phyloP scores from a whole-genome alignment of 176 grass and related monocot genomes.

The Tuctoria greenei region DNA sequence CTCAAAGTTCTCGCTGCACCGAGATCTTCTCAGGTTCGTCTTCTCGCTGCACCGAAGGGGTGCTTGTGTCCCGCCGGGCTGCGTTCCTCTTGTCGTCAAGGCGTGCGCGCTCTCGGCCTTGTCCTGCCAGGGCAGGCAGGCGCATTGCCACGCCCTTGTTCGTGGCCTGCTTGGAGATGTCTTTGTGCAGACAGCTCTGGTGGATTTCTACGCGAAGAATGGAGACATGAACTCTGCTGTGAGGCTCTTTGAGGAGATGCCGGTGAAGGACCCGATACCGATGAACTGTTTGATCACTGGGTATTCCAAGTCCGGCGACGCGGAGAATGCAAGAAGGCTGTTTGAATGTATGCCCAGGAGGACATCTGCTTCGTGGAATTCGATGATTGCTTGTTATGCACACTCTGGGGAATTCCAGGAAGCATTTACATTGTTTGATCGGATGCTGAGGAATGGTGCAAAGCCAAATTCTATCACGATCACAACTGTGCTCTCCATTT shows the following conservation, averaged over 20 bases:
- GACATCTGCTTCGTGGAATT: slow-evolving; percentile 83
- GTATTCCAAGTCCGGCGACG: slow-evolving; percentile 63
- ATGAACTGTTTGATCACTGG: slow-evolving; percentile 88
- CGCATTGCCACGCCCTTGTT: slow-evolving; percentile 62
- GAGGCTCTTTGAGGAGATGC: slow-evolving; percentile 60
- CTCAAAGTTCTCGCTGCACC: slow-evolving; percentile 62
- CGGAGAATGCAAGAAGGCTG: slow-evolving; percentile 50
- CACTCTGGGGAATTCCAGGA: slow-evolving; percentile 50
- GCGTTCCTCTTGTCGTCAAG: slow-evolving; percentile 60
- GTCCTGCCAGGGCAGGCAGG: slow-evolving; percentile 50
- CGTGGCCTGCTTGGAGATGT: slow-evolving; percentile 43
- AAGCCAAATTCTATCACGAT: slow-evolving; percentile 67
- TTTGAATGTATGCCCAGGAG: slow-evolving; percentile 67
- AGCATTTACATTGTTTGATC: slow-evolving; percentile 66
- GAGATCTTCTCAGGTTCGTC: slow-evolving; percentile 44
- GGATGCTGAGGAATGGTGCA: slow-evolving; percentile 58
- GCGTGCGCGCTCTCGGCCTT: slow-evolving; percentile 46
- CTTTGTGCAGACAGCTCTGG: slow-evolving; percentile 63
- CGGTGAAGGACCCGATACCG: slow-evolving; percentile 56
- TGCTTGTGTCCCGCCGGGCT: slow-evolving; percentile 25
- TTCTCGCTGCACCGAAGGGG: slow-evolving; percentile 49
- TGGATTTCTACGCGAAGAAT: slow-evolving; percentile 89
- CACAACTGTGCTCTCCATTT: slow-evolving; percentile 66
- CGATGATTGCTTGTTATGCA: slow-evolving; percentile 76
- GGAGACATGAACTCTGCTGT: slow-evolving; percentile 54